phyloP scores from a whole-genome alignment of 257 asterid species.

The Coffea canephora region DNA sequence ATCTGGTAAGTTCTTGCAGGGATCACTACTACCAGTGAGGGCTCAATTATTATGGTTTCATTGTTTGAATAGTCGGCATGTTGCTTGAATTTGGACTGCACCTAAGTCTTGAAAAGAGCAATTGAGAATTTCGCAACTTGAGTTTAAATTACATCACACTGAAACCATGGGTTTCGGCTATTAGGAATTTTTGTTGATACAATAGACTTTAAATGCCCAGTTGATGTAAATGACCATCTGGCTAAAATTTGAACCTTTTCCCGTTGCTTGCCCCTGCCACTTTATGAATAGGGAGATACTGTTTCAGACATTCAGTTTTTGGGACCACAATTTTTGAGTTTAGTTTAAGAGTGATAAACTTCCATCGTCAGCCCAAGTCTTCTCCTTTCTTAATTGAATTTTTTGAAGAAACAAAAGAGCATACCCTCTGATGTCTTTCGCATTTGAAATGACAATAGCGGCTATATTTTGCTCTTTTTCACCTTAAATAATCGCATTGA shows the following conservation, averaged over 20 bases:
- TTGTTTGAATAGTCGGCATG: not conserved
- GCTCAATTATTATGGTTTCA: too few relatives aligned
- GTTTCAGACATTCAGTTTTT: not conserved
- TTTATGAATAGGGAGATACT: not conserved
- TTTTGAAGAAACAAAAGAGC: not conserved
- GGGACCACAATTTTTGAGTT: not conserved
- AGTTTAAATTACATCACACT: too few relatives aligned
- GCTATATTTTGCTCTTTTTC: not conserved
- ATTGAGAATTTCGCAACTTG: not conserved
- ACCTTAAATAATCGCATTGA: not conserved
- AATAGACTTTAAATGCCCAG: not conserved
- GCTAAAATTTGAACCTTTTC: not conserved
- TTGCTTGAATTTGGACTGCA: not conserved
- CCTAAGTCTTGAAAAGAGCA: not conserved
- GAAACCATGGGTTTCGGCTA: not conserved
- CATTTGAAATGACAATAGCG: not conserved
- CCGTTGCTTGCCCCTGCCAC: not conserved
- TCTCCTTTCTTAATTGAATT: not conserved
- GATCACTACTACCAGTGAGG: not conserved
- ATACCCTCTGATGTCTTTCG: not conserved
- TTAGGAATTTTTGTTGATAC: not conserved
- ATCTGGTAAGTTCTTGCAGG: not conserved
- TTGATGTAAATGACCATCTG: not conserved
- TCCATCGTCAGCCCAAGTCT: not conserved
- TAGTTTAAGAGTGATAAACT: not conserved